phyloP scores from a whole-genome alignment of 805 yeast species.

The Kodamaea hsintzibuensis region DNA sequence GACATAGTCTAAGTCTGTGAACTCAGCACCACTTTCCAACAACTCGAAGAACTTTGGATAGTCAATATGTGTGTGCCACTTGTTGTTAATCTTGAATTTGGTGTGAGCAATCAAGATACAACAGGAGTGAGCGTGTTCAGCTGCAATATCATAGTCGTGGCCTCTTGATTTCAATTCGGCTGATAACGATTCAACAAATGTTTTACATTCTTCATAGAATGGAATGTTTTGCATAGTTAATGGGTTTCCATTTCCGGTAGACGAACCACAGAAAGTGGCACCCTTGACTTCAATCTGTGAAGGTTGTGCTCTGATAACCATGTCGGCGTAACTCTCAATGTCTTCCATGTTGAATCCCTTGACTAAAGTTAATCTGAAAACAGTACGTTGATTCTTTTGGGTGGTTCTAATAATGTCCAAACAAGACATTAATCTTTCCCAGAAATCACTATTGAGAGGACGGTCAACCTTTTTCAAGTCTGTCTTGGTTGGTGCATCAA shows the following conservation, averaged over 20 bases:
- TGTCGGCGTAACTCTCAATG: constrained; percentile 77
- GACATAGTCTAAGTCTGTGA: constrained; percentile 78
- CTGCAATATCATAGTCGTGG: constrained; percentile 77
- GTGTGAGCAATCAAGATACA: constrained; percentile 82
- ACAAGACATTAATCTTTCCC: constrained; percentile 85
- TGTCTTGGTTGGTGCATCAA: constrained; percentile 87
- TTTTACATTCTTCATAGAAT: constrained; percentile 84
- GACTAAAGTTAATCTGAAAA: constrained; percentile 84
- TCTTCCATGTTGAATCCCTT: constrained; percentile 91
- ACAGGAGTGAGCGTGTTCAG: constrained; percentile 95
- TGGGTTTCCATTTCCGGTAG: constrained; percentile 80
- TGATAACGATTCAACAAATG: constrained; percentile 65
- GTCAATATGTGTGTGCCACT: constrained; percentile 89
- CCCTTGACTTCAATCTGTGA: constrained; percentile 92
- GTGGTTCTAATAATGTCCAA: constrained; percentile 72
- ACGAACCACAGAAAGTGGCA: constrained; percentile 92
- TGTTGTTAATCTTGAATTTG: constrained; percentile 65
- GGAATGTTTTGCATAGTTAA: constrained; percentile 95
- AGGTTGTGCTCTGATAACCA: constrained; percentile 79
- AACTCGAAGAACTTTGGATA: constrained; percentile 74
- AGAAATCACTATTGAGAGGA: constrained; percentile 85
- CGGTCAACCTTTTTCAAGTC: constrained; percentile 83
- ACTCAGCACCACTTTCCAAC: constrained; percentile 61
- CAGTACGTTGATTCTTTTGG: constrained; percentile 85
- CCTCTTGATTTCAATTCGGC: constrained; percentile 66